Percentiles rank a stretch among this genome's conserved stretches.
phyloP scores from a whole-genome alignment of 1,139 yeast species.

The Pichia sp. region DNA sequence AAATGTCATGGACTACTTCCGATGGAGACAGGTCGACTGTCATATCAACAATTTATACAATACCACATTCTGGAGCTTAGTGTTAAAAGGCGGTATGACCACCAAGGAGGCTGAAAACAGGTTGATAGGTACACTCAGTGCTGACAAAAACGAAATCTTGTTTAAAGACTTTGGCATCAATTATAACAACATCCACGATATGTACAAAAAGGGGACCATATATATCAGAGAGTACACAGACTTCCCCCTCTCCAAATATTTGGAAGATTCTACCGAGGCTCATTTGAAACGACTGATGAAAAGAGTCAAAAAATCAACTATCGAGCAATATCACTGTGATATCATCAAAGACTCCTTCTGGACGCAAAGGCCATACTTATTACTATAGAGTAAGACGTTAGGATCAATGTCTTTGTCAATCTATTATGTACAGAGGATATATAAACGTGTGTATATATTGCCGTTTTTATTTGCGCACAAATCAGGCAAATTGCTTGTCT shows the following conservation, averaged over 20 bases:
- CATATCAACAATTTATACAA: slow-evolving; percentile 93
- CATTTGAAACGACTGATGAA: slow-evolving; percentile 43
- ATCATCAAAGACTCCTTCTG: slow-evolving; percentile 57
- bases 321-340: slow-evolving; percentile 50
- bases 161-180: slow-evolving; percentile 76
- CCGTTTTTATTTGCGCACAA: not conserved
- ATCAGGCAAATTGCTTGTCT: slow-evolving; percentile 25
- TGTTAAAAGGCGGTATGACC: slow-evolving; percentile 61
- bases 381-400: not conserved
- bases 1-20: slow-evolving; percentile 70
- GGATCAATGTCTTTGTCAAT: not conserved
- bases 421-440: slow-evolving; percentile 14
- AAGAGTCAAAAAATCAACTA: slow-evolving; percentile 45
- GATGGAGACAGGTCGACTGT: slow-evolving; percentile 97
- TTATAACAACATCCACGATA: slow-evolving; percentile 85
- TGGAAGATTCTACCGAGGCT: slow-evolving; percentile 9
- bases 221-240: slow-evolving; percentile 48
- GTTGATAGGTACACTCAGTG: slow-evolving; percentile 68
- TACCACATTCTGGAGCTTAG: slow-evolving; percentile 88
- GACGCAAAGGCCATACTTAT: slow-evolving; percentile 39
- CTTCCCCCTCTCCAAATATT: slow-evolving; percentile 12
- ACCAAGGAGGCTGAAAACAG: slow-evolving; percentile 75
- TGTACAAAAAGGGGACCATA: slow-evolving; percentile 81
- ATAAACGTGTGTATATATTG: not conserved
- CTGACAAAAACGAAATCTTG: slow-evolving; percentile 84